phyloP scores from a whole-genome alignment of 2,329 filamentous ascomycete species.

The Arthrobotrys pseudoclavata region DNA sequence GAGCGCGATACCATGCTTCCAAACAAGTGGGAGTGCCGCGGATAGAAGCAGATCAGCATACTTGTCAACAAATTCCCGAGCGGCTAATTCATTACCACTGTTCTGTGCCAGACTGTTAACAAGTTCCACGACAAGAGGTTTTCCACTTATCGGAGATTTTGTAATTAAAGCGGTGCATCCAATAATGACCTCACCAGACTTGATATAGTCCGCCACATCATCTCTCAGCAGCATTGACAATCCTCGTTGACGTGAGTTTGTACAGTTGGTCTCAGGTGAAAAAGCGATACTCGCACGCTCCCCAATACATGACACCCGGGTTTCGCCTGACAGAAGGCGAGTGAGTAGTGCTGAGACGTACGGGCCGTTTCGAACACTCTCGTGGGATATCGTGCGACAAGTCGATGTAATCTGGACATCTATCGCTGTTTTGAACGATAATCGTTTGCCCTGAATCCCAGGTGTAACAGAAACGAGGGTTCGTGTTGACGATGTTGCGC shows the following conservation, averaged over 20 bases:
- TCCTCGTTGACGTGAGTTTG: constrained; percentile 20
- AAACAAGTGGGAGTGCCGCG: constrained; percentile 22
- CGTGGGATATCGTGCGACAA: constrained; percentile 37
- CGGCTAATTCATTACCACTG: background rate
- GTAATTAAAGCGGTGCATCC: constrained; percentile 33
- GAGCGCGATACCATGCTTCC: constrained; percentile 35
- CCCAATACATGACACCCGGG: constrained; percentile 9
- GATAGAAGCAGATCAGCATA: constrained; percentile 38
- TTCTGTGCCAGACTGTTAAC: background rate
- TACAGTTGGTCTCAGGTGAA: background rate
- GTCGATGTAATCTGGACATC: constrained; percentile 45
- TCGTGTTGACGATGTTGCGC: constrained; percentile 37
- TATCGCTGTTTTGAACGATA: constrained; percentile 42
- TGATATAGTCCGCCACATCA: constrained; percentile 22
- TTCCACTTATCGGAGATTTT: constrained; percentile 22
- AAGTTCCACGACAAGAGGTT: constrained; percentile 25
- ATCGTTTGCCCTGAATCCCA: constrained; percentile 23
- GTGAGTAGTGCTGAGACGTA: constrained; percentile 31
- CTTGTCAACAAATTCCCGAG: constrained; percentile 19
- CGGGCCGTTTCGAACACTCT: constrained; percentile 36
- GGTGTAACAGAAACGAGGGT: constrained; percentile 25
- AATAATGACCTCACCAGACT: constrained; percentile 9
- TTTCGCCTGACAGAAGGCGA: constrained; percentile 23
- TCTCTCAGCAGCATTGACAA: constrained; percentile 30
- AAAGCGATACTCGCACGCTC: constrained; percentile 32